Conservation (phyloP, 768 basidiomycete species). For the Hemileccinum rubropunctum region DNA sequence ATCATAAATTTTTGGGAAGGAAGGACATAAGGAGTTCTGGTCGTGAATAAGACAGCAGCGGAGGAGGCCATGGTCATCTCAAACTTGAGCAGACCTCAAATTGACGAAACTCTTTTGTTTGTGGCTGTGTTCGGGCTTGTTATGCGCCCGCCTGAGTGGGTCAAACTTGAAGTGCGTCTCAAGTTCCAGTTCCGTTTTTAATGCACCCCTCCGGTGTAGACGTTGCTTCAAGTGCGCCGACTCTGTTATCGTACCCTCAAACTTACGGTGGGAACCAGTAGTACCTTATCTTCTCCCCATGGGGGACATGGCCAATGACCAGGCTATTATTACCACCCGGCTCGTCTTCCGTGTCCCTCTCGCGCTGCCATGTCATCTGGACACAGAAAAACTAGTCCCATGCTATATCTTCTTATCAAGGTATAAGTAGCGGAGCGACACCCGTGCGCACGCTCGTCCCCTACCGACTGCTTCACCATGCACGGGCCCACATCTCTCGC, state of each 20-base stretch:
- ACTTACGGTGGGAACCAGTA: not conserved
- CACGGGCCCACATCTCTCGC: not conserved
- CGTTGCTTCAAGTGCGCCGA: too few species aligned
- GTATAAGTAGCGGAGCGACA: conserved; percentile 4
- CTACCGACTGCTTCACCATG: not conserved
- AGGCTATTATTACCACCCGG: conserved; percentile 3
- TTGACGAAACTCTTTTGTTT: not conserved
- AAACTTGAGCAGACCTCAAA: too few species aligned
- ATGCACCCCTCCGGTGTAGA: too few species aligned
- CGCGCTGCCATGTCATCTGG: not conserved
- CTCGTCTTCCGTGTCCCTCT: not conserved
- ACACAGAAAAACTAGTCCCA: not conserved
- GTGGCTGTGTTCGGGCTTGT: not conserved
- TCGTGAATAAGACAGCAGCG: conserved; percentile 19
- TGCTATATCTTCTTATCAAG: not conserved
- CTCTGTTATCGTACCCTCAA: not conserved
- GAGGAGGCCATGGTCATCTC: conserved; percentile 10
- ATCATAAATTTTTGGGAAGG: conserved; percentile 86
- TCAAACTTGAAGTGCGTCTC: too few species aligned
- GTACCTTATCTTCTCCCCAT: not conserved
- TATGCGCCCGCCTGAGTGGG: too few species aligned
- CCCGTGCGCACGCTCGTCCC: not conserved
- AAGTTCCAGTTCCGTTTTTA: too few species aligned
- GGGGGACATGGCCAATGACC: not conserved
- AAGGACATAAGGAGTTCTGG: conserved; percentile 18